Evolutionary conservation across 2,329 filamentous ascomycete species (phyloP), one percentile per base, ranked within the genome.

Genomic region (Colletotrichum zoysiae): DNA sequence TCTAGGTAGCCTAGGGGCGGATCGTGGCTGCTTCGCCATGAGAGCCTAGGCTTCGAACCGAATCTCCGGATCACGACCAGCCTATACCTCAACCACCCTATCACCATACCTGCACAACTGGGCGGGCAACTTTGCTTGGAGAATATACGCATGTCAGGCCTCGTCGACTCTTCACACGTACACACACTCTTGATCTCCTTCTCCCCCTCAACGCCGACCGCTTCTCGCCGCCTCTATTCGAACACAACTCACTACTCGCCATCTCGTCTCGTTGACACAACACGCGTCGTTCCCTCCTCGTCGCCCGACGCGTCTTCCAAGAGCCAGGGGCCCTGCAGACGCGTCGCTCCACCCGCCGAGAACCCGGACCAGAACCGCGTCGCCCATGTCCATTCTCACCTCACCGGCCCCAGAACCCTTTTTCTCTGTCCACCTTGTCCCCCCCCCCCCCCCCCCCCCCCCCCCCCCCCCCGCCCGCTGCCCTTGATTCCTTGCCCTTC

Each of bases 281-380:
- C 33, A 11, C 51, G 20, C n/a, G 18, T 16, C n/a, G 53, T 7
- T 20, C 18, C 30, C 18, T 56, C 14, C 23, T 53, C 50, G 26
- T n/a, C 20, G 35, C 6, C 55, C 35, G 65, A 67, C 65, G 65
- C 65, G 65, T 67, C 56, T 58, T 26, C 35, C 35, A 40, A 14
- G n/a, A 9, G 55, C 55, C 55, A 42, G n/a, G 55, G 44, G 20
- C 33, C 40, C 48, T 56, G 38, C 40, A 46, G 50, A 70, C 67
- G 67, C 67, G 67, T 67, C 62, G 56, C 67, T 61, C 67, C 67
- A 68, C 65, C 58, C 35, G 16, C 51, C n/a, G 40, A 35, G 35
- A 51, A 40, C 30, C 65, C 50, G 35, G 35, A 40, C 57, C 65
- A 60, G 53, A 60, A 46, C 63, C 67, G 62, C 67, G 67, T 62